Evolutionary conservation across 805 yeast genomes (phyloP).

Genomic region (Wickerhamomyces pijperi): DNA sequence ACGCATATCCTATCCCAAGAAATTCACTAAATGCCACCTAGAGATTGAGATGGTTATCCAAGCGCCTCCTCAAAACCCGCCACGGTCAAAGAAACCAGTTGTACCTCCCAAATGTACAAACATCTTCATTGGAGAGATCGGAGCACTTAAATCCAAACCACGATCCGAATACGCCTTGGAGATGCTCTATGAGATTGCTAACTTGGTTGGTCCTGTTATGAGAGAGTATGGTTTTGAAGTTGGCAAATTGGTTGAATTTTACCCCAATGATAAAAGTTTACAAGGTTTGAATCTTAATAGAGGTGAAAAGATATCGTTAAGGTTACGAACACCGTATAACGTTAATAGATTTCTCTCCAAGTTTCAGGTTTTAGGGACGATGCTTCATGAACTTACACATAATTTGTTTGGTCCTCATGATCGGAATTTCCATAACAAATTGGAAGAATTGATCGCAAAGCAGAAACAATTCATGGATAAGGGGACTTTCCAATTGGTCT

Average conservation of each 20-base stretch:
- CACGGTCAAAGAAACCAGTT: conserved; percentile 6
- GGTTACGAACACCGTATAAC: conserved; percentile 54
- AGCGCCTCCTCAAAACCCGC: conserved; percentile 8
- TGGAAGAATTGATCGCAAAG: conserved; percentile 41
- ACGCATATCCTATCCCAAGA: too few relatives aligned
- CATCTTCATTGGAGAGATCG: conserved; percentile 18
- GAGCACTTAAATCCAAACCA: conserved; percentile 39
- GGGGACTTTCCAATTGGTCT: conserved; percentile 13
- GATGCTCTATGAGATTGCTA: conserved; percentile 58
- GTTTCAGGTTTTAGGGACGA: conserved; percentile 62
- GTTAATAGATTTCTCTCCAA: conserved; percentile 45
- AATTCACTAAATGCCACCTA: too few relatives aligned
- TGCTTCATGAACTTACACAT: conserved; percentile 84
- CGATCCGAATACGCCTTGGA: conserved; percentile 40
- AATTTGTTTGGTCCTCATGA: conserved; percentile 77
- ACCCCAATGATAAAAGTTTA: conserved; percentile 52
- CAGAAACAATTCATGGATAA: conserved; percentile 29
- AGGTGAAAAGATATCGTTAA: conserved; percentile 61
- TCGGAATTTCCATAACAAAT: conserved; percentile 47
- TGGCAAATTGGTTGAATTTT: conserved; percentile 65
- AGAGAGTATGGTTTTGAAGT: conserved; percentile 55
- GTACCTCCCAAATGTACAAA: conserved; percentile 19
- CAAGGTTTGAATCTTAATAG: conserved; percentile 75
- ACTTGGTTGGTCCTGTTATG: conserved; percentile 70
- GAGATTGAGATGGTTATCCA: conserved; percentile 13